A percentile compares a stretch with the other conserved stretches of the same genome.
phyloP scores from a whole-genome alignment of 2,329 filamentous ascomycete genomes.

The Hypoxylon sp. region DNA sequence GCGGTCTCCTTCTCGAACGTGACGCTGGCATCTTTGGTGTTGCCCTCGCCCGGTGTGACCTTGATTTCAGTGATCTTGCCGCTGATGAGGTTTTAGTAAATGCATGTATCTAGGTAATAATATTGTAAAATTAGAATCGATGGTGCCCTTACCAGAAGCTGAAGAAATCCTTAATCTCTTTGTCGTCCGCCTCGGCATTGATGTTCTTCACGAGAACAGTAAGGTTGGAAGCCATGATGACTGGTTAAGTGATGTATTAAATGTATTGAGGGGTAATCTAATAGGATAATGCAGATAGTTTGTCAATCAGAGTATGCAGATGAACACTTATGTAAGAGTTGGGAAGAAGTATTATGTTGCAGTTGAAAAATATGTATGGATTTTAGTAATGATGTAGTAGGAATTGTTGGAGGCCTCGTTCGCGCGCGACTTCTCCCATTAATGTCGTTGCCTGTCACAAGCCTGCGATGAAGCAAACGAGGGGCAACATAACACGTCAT shows the following conservation, averaged over 20 bases:
- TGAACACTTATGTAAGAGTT: constrained; percentile 15
- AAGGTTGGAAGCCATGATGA: constrained; percentile 68
- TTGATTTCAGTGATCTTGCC: constrained; percentile 92
- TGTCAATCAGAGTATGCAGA: constrained; percentile 20
- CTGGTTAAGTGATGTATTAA: not conserved
- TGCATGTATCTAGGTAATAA: not conserved
- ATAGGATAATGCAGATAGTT: constrained; percentile 18
- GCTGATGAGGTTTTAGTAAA: constrained; percentile 66
- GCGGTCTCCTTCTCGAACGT: constrained; percentile 97
- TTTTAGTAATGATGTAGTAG: not conserved
- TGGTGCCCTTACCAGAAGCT: constrained; percentile 81
- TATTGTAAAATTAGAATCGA: constrained; percentile 11
- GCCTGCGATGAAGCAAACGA: constrained; percentile 35
- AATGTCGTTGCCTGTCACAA: constrained; percentile 30
- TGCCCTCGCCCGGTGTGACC: constrained; percentile 75
- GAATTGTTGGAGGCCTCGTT: constrained; percentile 30
- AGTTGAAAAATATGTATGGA: constrained; percentile 3
- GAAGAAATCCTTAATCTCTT: constrained; percentile 97
- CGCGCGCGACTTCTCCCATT: constrained; percentile 25
- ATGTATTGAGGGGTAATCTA: constrained; percentile 27
- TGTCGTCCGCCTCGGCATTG: constrained; percentile 83
- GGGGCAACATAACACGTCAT: constrained; percentile 48
- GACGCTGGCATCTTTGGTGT: constrained; percentile 87
- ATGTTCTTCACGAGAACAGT: constrained; percentile 95
- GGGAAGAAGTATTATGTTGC: not conserved